Percentiles rank a stretch among this genome's conserved stretches.
Evolutionary conservation across 352 stramenopile species (phyloP).

Genomic region (Phytophthora ohioensis): DNA sequence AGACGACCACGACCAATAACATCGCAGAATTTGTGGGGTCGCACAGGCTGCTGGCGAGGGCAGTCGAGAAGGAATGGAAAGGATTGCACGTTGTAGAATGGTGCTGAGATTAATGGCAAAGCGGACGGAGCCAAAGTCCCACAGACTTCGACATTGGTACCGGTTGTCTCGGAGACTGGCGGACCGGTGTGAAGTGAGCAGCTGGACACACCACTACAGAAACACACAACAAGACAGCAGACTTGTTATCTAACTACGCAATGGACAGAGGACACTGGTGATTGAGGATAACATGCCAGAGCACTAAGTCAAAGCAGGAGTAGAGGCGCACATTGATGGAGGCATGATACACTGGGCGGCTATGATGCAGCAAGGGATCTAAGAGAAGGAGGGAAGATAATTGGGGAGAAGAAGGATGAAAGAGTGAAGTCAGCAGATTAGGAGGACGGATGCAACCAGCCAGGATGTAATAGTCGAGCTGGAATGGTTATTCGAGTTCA

Average conservation of each 20-base stretch:
- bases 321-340: too few relatives aligned
- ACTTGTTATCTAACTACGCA: background rate
- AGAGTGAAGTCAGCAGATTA: too few relatives aligned
- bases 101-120: background rate
- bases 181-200: background rate
- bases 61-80: background rate
- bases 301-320: too few relatives aligned
- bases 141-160: background rate
- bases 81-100: constrained; percentile 8
- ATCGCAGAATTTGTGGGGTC: background rate
- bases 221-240: constrained; percentile 1
- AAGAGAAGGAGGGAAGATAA: too few relatives aligned
- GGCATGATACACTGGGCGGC: too few relatives aligned
- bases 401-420: too few relatives aligned
- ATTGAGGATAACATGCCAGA: too few relatives aligned
- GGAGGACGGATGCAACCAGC: too few relatives aligned
- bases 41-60: background rate
- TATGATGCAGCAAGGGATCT: too few relatives aligned
- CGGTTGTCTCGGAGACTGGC: background rate
- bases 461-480: too few relatives aligned
- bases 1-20: background rate
- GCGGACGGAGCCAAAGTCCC: background rate
- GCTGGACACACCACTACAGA: constrained; percentile 8
- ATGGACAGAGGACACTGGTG: too few relatives aligned
- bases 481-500: too few relatives aligned